Evolutionary conservation across 140 eudicot genomes (phyloP).

Genomic region (Ambrosia hybrid): DNA sequence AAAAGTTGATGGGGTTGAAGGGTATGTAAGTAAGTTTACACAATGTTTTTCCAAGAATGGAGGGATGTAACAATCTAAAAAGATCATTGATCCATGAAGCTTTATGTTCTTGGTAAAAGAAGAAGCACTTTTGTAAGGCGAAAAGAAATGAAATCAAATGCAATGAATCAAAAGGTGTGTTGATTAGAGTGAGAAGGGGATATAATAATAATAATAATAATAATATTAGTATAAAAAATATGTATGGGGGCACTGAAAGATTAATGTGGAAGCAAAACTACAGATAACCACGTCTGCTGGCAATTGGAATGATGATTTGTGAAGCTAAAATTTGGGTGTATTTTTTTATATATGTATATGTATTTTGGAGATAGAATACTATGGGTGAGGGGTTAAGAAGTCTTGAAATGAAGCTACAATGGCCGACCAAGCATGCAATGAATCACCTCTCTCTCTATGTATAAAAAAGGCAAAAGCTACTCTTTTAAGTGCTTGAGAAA

Average conservation of each 20-base stretch:
- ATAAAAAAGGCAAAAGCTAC: slow-evolving; percentile 1
- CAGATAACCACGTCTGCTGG: slow-evolving; percentile 41
- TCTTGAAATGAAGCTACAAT: slow-evolving; percentile 66
- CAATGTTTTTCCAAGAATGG: slow-evolving; percentile 28
- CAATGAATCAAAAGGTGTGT: slow-evolving; percentile 45
- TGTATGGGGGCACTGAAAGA: slow-evolving; percentile 27
- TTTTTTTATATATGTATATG: neutral
- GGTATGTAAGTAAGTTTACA: slow-evolving; percentile 5
- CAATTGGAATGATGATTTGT: slow-evolving; percentile 18
- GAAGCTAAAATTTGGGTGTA: slow-evolving; percentile 9
- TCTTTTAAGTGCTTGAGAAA: slow-evolving; percentile 46
- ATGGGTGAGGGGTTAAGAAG: slow-evolving; percentile 12
- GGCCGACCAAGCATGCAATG: slow-evolving; percentile 98
- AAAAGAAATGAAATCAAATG: slow-evolving; percentile 44
- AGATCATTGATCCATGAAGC: slow-evolving; percentile 37
- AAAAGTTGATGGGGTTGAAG: slow-evolving; percentile 42
- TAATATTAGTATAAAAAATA: slow-evolving; percentile 18
- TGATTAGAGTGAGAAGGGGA: slow-evolving; percentile 15
- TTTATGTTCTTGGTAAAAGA: slow-evolving; percentile 31
- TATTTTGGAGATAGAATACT: neutral
- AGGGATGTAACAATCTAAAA: slow-evolving; percentile 42
- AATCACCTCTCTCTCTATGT: slow-evolving; percentile 14
- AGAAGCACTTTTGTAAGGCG: slow-evolving; percentile 36
- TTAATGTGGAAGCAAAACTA: slow-evolving; percentile 40
- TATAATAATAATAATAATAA: slow-evolving; percentile 19